phyloP scores from a whole-genome alignment of 108 stramenopile genomes.

The Cyclotella sp. region DNA sequence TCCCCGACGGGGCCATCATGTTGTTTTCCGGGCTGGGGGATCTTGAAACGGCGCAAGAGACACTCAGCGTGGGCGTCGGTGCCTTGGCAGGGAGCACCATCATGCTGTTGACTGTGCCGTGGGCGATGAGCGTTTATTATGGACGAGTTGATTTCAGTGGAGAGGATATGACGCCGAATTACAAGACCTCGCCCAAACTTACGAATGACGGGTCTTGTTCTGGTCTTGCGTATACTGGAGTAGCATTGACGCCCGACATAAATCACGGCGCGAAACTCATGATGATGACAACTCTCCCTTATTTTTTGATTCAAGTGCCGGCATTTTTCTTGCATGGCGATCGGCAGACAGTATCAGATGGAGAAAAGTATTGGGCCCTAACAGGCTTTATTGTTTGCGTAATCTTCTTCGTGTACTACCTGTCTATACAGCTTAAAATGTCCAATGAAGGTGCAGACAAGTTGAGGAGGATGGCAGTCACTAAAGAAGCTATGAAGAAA shows the following conservation, averaged over 20 bases:
- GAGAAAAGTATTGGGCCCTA: slow-evolving; percentile 83
- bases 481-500: slow-evolving; percentile 71
- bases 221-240: slow-evolving; percentile 62
- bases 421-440: slow-evolving; percentile 72
- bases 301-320: slow-evolving; percentile 91
- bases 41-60: slow-evolving; percentile 80
- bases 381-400: slow-evolving; percentile 71
- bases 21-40: slow-evolving; percentile 94
- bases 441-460: slow-evolving; percentile 67
- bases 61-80: slow-evolving; percentile 94
- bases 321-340: slow-evolving; percentile 72
- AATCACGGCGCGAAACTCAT: slow-evolving; percentile 79
- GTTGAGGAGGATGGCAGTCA: slow-evolving; percentile 68
- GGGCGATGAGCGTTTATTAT: slow-evolving; percentile 78
- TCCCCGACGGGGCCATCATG: slow-evolving; percentile 98
- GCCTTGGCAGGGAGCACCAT: slow-evolving; percentile 97
- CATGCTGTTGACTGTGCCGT: slow-evolving; percentile 97
- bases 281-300: slow-evolving; percentile 84
- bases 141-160: slow-evolving; percentile 91
- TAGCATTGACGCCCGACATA: slow-evolving; percentile 62
- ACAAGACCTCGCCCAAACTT: slow-evolving; percentile 68
- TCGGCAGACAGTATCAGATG: slow-evolving; percentile 64
- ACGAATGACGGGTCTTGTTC: slow-evolving; percentile 10
- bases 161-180: slow-evolving; percentile 44
- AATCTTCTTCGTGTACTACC: slow-evolving; percentile 72